Evolutionary conservation across 129 eudicot species (phyloP).

Genomic region (Heracleum sosnowskyi): DNA sequence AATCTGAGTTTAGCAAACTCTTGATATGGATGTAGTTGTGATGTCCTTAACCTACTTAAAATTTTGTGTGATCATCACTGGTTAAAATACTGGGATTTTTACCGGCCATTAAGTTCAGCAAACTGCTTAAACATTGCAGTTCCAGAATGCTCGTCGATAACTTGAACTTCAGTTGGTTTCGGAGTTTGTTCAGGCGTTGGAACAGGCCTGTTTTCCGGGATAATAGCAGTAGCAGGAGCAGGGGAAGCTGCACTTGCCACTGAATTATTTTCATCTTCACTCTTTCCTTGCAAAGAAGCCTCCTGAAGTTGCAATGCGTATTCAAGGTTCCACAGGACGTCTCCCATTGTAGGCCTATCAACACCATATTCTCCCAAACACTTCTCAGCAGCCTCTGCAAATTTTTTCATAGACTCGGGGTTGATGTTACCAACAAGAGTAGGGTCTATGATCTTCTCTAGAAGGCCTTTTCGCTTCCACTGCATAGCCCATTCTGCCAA

Average conservation of each 20-base stretch:
- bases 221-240: slow-evolving; percentile 12
- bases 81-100: neutral
- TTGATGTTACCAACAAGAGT: slow-evolving; percentile 42
- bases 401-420: slow-evolving; percentile 76
- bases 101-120: slow-evolving; percentile 57
- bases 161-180: slow-evolving; percentile 40
- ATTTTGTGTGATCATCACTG: neutral
- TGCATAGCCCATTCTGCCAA: slow-evolving; percentile 95
- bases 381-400: slow-evolving; percentile 80
- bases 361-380: slow-evolving; percentile 85
- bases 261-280: slow-evolving; percentile 41
- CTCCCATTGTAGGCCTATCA: slow-evolving; percentile 94
- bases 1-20: neutral
- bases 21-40: neutral
- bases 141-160: slow-evolving; percentile 55
- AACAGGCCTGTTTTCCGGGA: slow-evolving; percentile 23
- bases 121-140: slow-evolving; percentile 58
- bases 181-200: slow-evolving; percentile 22
- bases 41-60: neutral
- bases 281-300: slow-evolving; percentile 36
- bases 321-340: slow-evolving; percentile 90
- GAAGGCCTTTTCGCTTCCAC: slow-evolving; percentile 70
- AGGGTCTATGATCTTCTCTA: slow-evolving; percentile 73
- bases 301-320: slow-evolving; percentile 85
- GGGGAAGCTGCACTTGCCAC: slow-evolving; percentile 28